Base-by-base conservation (phyloP, 2,329 filamentous ascomycete species). In the Aspergillus awamori region DNA sequence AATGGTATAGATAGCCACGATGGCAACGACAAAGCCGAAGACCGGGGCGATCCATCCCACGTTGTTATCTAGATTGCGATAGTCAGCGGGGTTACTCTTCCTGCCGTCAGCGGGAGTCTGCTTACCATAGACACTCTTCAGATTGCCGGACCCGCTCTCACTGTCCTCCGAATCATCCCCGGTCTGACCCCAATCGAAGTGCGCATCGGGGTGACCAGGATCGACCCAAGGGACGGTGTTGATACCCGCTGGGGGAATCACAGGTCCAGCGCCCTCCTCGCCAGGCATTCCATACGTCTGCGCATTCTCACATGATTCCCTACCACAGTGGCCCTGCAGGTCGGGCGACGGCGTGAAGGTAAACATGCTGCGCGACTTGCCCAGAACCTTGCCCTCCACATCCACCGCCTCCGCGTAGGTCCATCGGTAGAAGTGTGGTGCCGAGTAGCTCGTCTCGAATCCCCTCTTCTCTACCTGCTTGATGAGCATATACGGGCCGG, bases 381-480 rank as follows among this genome's bases (percentile, higher is more conserved):
- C 74, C 15, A 79, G 64, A 3, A 74, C 68, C 5, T 63, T 63
- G 15, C 74, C 75, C 7, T 72, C 54, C 3, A 52, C 66, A 47
- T 76, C 74, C 10, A 79, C 59, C 0, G 76, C 77, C 55, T 78
- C 75, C 2, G 69, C 76, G 24, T 76, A 76, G 2, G 65, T 66
- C 72, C 72, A 75, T 5, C 62, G 67, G 52, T 70, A 74, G 59
- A 71, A 76, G 28, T 62, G 65, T 36, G 64, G 33, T 36, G 71
- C 68, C 3, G 66, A 70, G 57, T 75, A 76, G 15, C 66, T 65
- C 1, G 77, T 79, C 62, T 80, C 77, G 49, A 80, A 80, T 0
- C 77, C 77, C 7, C 61, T 67, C 63, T 76, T 80, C 36, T 58
- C 47, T 1, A 72, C 65, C 43, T 72, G 63, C 11, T 67, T 64